These are phyloP conservation scores for Hyphopichia burtonii DNA, from an alignment of 1,139 yeast genomes.

Conservation along the genomic window DNA sequence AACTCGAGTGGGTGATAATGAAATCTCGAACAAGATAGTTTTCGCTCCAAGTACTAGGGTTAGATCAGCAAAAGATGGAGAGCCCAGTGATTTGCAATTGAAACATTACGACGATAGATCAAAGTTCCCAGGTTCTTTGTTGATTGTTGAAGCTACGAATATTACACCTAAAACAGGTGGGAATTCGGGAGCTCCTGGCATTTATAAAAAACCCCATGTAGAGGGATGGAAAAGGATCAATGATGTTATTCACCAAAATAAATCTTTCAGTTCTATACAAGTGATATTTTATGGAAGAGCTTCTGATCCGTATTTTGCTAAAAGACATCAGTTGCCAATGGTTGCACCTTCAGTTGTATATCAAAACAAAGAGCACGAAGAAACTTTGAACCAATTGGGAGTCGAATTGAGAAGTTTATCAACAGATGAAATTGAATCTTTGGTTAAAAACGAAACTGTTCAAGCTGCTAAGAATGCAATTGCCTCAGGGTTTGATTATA, in stretches of 20 bases:
- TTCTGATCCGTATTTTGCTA: conserved; percentile 42
- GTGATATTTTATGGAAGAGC: conserved; percentile 62
- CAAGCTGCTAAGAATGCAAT: conserved; percentile 48
- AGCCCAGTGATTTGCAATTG: conserved; percentile 46
- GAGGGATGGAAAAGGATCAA: conserved; percentile 51
- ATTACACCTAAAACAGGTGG: conserved; percentile 34
- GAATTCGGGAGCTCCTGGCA: conserved; percentile 50
- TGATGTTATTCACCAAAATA: conserved; percentile 41
- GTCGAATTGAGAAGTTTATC: conserved; percentile 40
- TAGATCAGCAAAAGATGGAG: conserved; percentile 39
- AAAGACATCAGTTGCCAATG: conserved; percentile 26
- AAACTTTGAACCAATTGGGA: conserved; percentile 26
- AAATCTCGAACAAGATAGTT: conserved; percentile 42
- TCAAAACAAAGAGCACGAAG: conserved; percentile 17
- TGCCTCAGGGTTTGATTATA: conserved; percentile 67
- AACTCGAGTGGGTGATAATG: conserved; percentile 41
- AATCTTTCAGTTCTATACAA: conserved; percentile 53
- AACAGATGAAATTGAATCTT: conserved; percentile 30
- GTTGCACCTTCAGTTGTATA: conserved; percentile 26
- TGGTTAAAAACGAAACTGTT: conserved; percentile 32
- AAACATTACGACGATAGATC: conserved; percentile 57
- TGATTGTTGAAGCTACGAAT: conserved; percentile 39
- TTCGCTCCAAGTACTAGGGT: conserved; percentile 57
- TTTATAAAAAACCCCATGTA: conserved; percentile 47
- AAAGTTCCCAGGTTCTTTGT: conserved; percentile 52